Base-by-base conservation (phyloP, 306 rosid species). In the Trichosanthes truncata region DNA sequence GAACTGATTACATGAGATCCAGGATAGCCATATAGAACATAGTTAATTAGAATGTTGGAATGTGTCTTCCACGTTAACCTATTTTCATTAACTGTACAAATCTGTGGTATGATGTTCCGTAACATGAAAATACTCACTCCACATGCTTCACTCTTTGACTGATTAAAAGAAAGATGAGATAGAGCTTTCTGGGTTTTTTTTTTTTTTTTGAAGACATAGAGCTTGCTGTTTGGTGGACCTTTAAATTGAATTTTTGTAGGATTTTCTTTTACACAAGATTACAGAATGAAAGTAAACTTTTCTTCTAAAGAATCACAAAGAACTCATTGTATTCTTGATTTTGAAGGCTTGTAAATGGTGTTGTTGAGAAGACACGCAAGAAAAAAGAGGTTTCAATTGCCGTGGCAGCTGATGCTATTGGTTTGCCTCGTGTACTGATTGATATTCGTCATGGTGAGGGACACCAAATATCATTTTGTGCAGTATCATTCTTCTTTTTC, bases 401-500 rank as follows among this genome's bases (percentile, higher is more conserved):
- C 25, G 93, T 40, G 81, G 96, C 93, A 35, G 93, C 96, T 68
- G 93, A 84, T 51, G 93, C 89, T 43, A 91, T 93, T 80, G 92
- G 94, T 75, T 84, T 96, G 69, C 99, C 99, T 13, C 93, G 97
- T 57, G 82, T 81, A 83, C 84, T 96, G 80, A 87, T 96, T 82
- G 99, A 96, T 88, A 74, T 93, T 85, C 97, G 98, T 40, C 99
- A 93, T 55, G 99, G 99, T 96, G 77, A 84, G 86, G 40, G 63
- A 63, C 48, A 49, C 74, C 63, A n/a, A 41, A 49, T 12, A 45
- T 79, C 53, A 57, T 7, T 45, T 62, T 4, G 18, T 36, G 9
- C 11, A 21, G 51, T 77, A 74, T 73, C 41, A 14, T 21, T 46
- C 15, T 23, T 48, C 25, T 21, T 26, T 60, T 38, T 57, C 46